Evolutionary conservation across 768 basidiomycete genomes (phyloP), one percentile per base, ranked within the genome.

Genomic region (Tephrocybe sp.): DNA sequence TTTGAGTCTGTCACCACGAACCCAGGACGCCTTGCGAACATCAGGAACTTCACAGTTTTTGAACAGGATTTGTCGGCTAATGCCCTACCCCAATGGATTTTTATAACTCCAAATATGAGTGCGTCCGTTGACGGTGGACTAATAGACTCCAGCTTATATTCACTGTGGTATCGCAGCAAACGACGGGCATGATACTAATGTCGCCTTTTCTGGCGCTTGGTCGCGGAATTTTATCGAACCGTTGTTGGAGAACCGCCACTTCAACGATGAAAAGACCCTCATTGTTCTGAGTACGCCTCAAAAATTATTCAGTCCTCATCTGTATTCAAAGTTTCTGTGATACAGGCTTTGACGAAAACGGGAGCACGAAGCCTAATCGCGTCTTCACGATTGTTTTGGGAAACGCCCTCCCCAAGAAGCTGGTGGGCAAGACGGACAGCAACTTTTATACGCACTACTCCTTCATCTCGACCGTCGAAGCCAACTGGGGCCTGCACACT

Each of bases 361-460:
- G 46, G 12, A 62, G 62, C 0, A 65, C 68, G 44, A 61, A 66
- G 43, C 77, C 77, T 61, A 85, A 85, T 61, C 65, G 64, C 2
- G 66, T 85, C 36, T 75, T 65, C 53, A 62, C 72, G 4, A 36
- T 82, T 38, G 65, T 81, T 17, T 57, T 75, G 11, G 71, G 71
- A 32, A 67, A 67, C 28, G 78, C 71, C 15, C 58, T 85, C 24
- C 83, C 82, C 2, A 20, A 58, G 8, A 39, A 54, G 11, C 61
- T 77, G 18, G 54, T 65, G 21, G 76, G 75, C 15, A 81, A 75
- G 1, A 73, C 64, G 7, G 84, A 86, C 66, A 28, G 62, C 37
- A 77, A 72, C 8, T 83, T 75, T 67, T 85, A 86, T 65, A 78
- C 77, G 1, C 84, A 86, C 63, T 85, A 83, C 67, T 83, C 81